Evolutionary conservation across 306 rosid genomes (phyloP).

Genomic region (Oemleria cerasiformis): DNA sequence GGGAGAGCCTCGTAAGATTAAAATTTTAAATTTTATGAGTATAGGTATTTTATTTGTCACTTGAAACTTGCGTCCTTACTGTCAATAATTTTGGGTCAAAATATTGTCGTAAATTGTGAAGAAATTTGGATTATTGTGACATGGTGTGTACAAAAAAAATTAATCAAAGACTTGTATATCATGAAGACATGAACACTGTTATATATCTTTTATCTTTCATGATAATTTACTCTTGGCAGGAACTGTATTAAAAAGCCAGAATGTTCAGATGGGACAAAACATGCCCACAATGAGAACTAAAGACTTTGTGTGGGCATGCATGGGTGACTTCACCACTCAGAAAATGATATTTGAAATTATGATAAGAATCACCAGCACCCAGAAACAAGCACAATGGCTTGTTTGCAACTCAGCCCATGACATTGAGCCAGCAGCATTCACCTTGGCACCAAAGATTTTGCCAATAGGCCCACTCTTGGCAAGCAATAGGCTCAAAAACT

Average conservation of each 20-base stretch:
- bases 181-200: too few relatives aligned
- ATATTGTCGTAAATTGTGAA: too few relatives aligned
- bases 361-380: not conserved
- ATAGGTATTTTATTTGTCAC: too few relatives aligned
- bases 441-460: not conserved
- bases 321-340: constrained; percentile 8
- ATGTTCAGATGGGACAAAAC: constrained; percentile 22
- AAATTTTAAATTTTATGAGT: too few relatives aligned
- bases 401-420: not conserved
- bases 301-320: constrained; percentile 18
- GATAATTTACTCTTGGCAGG: constrained; percentile 21
- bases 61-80: too few relatives aligned
- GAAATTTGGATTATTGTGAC: too few relatives aligned
- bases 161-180: too few relatives aligned
- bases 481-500: not conserved
- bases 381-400: not conserved
- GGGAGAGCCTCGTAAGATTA: too few relatives aligned
- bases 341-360: not conserved
- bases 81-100: too few relatives aligned
- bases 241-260: constrained; percentile 14
- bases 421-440: not conserved
- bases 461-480: not conserved
- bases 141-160: too few relatives aligned
- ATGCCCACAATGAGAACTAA: constrained; percentile 29
- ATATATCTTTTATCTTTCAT: too few relatives aligned